Evolutionary conservation across 164 flowering plant species (phyloP).

Genomic region (Dillenia suffruticosa): DNA sequence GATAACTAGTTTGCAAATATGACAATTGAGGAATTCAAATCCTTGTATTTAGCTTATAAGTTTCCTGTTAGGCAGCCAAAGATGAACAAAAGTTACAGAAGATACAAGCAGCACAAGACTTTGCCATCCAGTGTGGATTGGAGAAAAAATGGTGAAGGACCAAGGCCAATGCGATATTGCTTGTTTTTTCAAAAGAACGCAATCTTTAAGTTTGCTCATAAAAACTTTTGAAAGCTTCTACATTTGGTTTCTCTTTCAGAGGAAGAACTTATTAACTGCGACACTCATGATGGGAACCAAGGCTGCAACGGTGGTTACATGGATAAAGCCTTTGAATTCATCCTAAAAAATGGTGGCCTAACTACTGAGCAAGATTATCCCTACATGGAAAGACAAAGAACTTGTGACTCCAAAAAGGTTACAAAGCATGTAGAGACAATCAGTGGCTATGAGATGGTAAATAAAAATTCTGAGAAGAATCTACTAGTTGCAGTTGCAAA

Average conservation of each 20-base stretch:
- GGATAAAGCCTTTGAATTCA: constrained; percentile 40
- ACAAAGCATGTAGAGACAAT: constrained; percentile 25
- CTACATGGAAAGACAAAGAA: constrained; percentile 23
- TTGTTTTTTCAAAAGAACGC: not conserved
- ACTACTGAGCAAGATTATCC: constrained; percentile 36
- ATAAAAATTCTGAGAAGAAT: constrained; percentile 22
- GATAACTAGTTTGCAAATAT: constrained; percentile 29
- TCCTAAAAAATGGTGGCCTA: constrained; percentile 30
- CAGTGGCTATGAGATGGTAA: constrained; percentile 27
- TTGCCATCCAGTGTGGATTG: constrained; percentile 37
- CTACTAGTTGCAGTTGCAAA: constrained; percentile 33
- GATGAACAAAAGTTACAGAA: not conserved
- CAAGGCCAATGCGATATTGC: constrained; percentile 55
- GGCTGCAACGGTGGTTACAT: constrained; percentile 57
- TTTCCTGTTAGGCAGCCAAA: not conserved
- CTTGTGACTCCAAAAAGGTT: constrained; percentile 24
- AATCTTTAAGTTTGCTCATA: not conserved
- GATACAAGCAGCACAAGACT: not conserved
- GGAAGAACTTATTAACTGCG: constrained; percentile 58
- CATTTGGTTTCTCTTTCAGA: constrained; percentile 44
- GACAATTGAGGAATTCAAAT: constrained; percentile 45
- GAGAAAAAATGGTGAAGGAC: constrained; percentile 47
- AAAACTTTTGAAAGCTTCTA: not conserved
- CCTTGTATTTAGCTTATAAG: constrained; percentile 22
- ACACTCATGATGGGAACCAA: constrained; percentile 15